A percentile compares a stretch with the other conserved stretches of the same genome.
These are phyloP conservation scores for Epichloe bromicola DNA, from an alignment of 2,329 filamentous ascomycete genomes.

Conservation along the genomic window DNA sequence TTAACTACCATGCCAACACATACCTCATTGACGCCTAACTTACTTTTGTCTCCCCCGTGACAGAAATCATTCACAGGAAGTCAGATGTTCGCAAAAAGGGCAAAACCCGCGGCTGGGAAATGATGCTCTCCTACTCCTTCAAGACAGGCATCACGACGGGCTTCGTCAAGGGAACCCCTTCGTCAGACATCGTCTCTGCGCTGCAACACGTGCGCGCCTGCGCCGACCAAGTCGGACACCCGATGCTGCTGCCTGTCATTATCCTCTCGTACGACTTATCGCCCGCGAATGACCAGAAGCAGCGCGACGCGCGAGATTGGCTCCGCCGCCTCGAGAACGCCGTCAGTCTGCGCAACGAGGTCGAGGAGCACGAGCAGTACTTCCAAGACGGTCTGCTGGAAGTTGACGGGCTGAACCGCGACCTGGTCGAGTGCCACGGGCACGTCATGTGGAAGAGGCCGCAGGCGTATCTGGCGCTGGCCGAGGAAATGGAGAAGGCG, in stretches of 20 bases:
- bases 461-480: conserved; percentile 44
- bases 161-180: conserved; percentile 47
- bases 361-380: conserved; percentile 42
- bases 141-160: conserved; percentile 42
- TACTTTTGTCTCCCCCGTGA: too few relatives aligned
- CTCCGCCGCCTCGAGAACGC: conserved; percentile 47
- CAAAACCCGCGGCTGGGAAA: conserved; percentile 50
- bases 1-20: too few relatives aligned
- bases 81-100: conserved; percentile 56
- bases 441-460: conserved; percentile 51
- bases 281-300: conserved; percentile 43
- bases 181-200: conserved; percentile 37
- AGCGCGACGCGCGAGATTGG: conserved; percentile 51
- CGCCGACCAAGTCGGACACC: conserved; percentile 38
- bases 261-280: conserved; percentile 46
- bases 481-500: conserved; percentile 33
- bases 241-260: conserved; percentile 44
- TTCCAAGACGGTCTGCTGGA: conserved; percentile 40
- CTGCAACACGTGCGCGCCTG: conserved; percentile 39
- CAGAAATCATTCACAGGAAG: conserved; percentile 50
- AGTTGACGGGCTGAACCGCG: conserved; percentile 46
- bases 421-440: conserved; percentile 50
- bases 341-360: conserved; percentile 46
- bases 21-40: too few relatives aligned
- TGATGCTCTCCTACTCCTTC: conserved; percentile 47